Conservation (phyloP, 768 basidiomycete species). For the Boletus subparvulus region DNA sequence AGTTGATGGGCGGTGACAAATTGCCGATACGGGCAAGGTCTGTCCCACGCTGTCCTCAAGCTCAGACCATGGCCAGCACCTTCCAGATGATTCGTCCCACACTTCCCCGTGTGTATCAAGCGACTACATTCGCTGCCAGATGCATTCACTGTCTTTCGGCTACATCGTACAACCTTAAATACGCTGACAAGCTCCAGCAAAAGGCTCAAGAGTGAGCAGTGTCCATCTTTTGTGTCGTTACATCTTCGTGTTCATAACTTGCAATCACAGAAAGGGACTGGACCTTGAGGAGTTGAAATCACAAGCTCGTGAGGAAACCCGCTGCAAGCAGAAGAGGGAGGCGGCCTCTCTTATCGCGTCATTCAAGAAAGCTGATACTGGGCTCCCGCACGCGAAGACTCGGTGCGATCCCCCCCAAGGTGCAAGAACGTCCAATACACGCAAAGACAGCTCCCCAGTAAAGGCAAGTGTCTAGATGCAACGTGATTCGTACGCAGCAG, state of each 20-base stretch:
- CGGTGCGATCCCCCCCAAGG: not conserved
- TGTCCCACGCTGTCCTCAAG: too few species aligned
- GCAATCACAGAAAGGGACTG: conserved; percentile 42
- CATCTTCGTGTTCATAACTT: conserved; percentile 2
- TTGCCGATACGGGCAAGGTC: too few species aligned
- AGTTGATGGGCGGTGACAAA: too few species aligned
- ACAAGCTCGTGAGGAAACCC: conserved; percentile 31
- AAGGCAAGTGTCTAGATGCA: conserved; percentile 42
- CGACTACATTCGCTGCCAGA: conserved; percentile 2
- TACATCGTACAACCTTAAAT: conserved; percentile 47
- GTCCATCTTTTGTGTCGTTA: conserved; percentile 3
- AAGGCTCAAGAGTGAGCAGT: conserved; percentile 62
- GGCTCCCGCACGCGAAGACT: conserved; percentile 7
- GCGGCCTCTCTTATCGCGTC: conserved; percentile 12
- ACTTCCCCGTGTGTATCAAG: conserved; percentile 1
- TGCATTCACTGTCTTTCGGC: conserved; percentile 11
- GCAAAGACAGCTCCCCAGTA: conserved; percentile 68
- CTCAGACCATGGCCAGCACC: too few species aligned
- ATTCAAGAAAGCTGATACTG: conserved; percentile 12
- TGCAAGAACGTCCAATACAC: conserved; percentile 21
- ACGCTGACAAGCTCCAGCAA: conserved; percentile 66
- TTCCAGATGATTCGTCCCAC: conserved; percentile 2
- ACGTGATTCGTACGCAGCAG: not conserved
- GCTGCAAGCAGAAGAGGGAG: conserved; percentile 31
- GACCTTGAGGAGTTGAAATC: conserved; percentile 37